These are phyloP conservation scores for Penicillium vulpinum DNA, from an alignment of 2,329 filamentous ascomycete species.

Conservation along the genomic window DNA sequence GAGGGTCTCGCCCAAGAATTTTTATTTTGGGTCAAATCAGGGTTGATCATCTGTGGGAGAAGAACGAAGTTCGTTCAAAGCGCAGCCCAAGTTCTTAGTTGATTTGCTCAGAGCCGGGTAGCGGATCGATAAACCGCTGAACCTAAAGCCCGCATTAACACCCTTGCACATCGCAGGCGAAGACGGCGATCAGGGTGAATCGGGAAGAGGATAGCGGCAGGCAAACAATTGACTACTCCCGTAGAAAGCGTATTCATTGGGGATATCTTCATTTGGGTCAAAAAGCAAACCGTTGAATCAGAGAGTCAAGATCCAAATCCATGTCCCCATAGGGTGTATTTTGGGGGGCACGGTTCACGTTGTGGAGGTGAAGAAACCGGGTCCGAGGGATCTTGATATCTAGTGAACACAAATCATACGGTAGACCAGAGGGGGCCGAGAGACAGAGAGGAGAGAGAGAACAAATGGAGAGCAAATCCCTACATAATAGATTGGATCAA, in stretches of 20 bases:
- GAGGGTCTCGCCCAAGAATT: neutral
- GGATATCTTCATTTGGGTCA: neutral
- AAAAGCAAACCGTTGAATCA: conserved; percentile 6
- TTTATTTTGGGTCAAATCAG: conserved; percentile 8
- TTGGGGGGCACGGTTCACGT: neutral
- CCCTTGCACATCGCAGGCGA: conserved; percentile 19
- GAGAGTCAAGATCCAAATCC: neutral
- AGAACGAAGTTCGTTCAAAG: conserved; percentile 11
- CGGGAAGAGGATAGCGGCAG: conserved; percentile 21
- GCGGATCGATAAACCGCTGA: conserved; percentile 38
- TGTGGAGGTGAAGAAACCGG: conserved; percentile 6
- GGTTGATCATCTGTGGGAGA: conserved; percentile 22
- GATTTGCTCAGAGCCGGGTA: conserved; percentile 29
- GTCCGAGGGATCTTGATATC: conserved; percentile 1
- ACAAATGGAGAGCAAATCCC: conserved; percentile 12
- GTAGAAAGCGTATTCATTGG: neutral
- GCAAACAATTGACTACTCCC: neutral
- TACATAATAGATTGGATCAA: conserved; percentile 11
- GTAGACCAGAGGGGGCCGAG: neutral
- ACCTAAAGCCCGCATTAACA: conserved; percentile 39
- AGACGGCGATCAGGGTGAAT: conserved; percentile 23
- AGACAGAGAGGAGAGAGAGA: neutral
- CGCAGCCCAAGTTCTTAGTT: conserved; percentile 4
- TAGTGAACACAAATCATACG: conserved; percentile 1
- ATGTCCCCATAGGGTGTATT: neutral